Base-by-base conservation (phyloP, 2,329 filamentous ascomycete species). In the Aspergillus sergii region DNA sequence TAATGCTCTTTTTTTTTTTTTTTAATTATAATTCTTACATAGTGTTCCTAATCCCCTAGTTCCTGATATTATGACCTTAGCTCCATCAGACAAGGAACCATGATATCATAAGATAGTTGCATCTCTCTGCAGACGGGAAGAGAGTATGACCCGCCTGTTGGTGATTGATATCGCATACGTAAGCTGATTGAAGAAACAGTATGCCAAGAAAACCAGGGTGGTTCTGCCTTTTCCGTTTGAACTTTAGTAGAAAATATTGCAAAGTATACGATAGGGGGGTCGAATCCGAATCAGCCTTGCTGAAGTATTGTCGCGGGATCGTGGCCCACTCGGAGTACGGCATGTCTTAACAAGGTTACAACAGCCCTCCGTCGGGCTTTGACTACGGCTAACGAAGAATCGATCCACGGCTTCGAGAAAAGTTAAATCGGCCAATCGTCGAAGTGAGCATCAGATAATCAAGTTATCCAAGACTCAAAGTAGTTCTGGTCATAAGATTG, bases 151-250 rank as follows among this genome's bases (percentile, higher is more conserved):
- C 32, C 6, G 45, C 12, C 21, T 26, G 32, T 56, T 56, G 34
- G 32, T 7, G 48, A 19, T 55, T 62, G 50, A 61, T 57, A 59
- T 64, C 45, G 51, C 21, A 62, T 64, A 61, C 59, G 63, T 62
- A 62, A 59, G 59, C 59, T 53, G 30, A 28, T 43, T 39, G 26
- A 53, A 57, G 34, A 58, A 32, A 41, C 43, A 62, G 28, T 39
- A 34, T 53, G 59, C 62, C 62, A 64, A 64, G 59, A 62, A 59
- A 16, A 36, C 21, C 45, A 46, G 16, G 41, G 41, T 23, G 39
- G 45, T 41, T 51, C 55, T 59, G 14, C 28, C 26, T 39, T 39
- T 41, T 45, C n/a, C 16, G 34, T 55, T 46, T 36, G 26, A 26
- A 30, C 10, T 23, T 32, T 45, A 39, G 32, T 32, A 48, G 11